Evolutionary conservation across 768 basidiomycete species (phyloP), one percentile per base, ranked within the genome.

Genomic region (Kondoa malvinella): DNA sequence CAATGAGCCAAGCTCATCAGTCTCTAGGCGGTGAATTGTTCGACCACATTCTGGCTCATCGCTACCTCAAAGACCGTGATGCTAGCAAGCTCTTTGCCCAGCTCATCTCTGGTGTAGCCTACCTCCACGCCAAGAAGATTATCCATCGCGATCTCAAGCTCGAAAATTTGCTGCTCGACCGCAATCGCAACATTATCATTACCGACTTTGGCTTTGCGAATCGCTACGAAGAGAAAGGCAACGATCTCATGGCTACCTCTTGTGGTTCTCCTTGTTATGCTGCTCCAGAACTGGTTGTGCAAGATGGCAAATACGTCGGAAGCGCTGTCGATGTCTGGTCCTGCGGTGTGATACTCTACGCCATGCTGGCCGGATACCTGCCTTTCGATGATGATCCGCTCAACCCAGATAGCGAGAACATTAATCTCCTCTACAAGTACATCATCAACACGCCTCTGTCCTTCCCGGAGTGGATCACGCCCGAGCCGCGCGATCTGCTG

Each of bases 201-300:
- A 96, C 95, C 67, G 95, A 97, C 77, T 99, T 99, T 77, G 95
- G 95, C 15, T 99, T 97, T 74, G 95, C 95, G 69, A 99, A 97
- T 79, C 86, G 88, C 63, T 99, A 97, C 76, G 90, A 94, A 77
- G 89, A 94, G 75, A 85, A 85, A 33, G 71, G 85, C 12, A 90
- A 92, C 78, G 95, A 99, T 76, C 84, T 97, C 71, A 97, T 97
- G 95, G 92, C 95, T 75, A 97, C 95, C 0, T 89, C 87, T 71
- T 97, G 95, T 71, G 95, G 95, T 17, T 88, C 87, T 31, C 95
- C 95, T 0, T 99, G 95, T 78, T 99, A 97, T 77, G 95, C 95
- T 3, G 95, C 95, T 0, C 95, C 95, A 0, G 95, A 99, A 76
- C 82, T 99, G 14, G 95, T 99, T 78, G 92, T 97, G 72, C 89